Evolutionary conservation across 2,329 filamentous ascomycete species (phyloP).

Genomic region (Paracamarosporium sp.): DNA sequence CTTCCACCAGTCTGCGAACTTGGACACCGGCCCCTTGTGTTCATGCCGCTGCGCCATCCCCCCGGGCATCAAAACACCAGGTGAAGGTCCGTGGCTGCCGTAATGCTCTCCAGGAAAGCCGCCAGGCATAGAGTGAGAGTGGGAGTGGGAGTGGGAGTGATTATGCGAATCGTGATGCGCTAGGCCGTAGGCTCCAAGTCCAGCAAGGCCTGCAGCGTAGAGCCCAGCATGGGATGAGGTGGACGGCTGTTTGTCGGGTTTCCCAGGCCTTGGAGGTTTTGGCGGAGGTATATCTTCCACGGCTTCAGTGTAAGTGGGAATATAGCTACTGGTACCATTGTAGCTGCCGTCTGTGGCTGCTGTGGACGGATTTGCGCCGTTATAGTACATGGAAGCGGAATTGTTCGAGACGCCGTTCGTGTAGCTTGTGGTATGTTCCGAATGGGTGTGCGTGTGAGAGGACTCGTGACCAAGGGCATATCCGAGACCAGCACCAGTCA

Average conservation of each 20-base stretch:
- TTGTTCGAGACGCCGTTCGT: constrained; percentile 25
- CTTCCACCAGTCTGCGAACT: constrained; percentile 67
- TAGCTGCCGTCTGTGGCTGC: constrained; percentile 43
- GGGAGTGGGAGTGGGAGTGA: constrained; percentile 23
- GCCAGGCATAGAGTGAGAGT: constrained; percentile 36
- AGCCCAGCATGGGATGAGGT: constrained; percentile 51
- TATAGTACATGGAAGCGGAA: constrained; percentile 35
- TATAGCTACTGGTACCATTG: constrained; percentile 32
- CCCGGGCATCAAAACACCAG: constrained; percentile 32
- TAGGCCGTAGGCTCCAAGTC: constrained; percentile 55
- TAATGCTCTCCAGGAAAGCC: constrained; percentile 34
- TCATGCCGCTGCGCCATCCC: constrained; percentile 57
- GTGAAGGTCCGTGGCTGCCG: constrained; percentile 22
- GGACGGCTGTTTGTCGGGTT: constrained; percentile 53
- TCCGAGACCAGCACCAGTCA: constrained; percentile 50
- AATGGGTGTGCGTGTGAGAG: constrained; percentile 35
- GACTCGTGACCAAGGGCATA: constrained; percentile 47
- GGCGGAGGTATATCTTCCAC: constrained; percentile 33
- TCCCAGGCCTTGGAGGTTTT: constrained; percentile 44
- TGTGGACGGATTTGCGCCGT: constrained; percentile 31
- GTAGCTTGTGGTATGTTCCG: constrained; percentile 35
- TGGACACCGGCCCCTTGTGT: constrained; percentile 62
- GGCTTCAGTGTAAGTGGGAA: constrained; percentile 36
- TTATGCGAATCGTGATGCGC: constrained; percentile 48
- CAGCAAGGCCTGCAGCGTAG: constrained; percentile 55